Evolutionary conservation across 2,329 filamentous ascomycete species (phyloP).

Genomic region (Xenosphaeropsis pyriputrescens): DNA sequence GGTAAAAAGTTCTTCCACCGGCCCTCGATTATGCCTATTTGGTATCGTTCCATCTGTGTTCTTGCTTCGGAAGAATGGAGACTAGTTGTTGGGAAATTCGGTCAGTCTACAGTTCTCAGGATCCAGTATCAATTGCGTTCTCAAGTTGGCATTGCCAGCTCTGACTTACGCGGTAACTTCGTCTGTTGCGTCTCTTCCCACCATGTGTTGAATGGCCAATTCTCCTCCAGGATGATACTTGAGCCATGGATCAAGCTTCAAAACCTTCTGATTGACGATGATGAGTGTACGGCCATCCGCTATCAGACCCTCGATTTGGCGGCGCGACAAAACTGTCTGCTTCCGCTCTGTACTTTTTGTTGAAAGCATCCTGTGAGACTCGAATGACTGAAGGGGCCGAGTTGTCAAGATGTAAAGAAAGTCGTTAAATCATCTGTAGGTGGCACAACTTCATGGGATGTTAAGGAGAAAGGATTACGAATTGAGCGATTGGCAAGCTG

Average conservation of each 20-base stretch:
- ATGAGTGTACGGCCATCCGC: slow-evolving; percentile 67
- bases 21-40: slow-evolving; percentile 70
- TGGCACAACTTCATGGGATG: too few relatives aligned
- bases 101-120: too few relatives aligned
- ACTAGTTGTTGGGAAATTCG: slow-evolving; percentile 25
- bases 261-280: slow-evolving; percentile 65
- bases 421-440: too few relatives aligned
- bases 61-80: slow-evolving; percentile 71
- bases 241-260: slow-evolving; percentile 82
- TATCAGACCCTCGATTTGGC: slow-evolving; percentile 68
- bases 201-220: slow-evolving; percentile 84
- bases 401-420: too few relatives aligned
- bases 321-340: slow-evolving; percentile 33
- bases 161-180: slow-evolving; percentile 71
- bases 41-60: slow-evolving; percentile 63
- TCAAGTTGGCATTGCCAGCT: slow-evolving; percentile 1
- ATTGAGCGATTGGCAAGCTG: too few relatives aligned
- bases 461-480: too few relatives aligned
- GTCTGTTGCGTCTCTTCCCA: slow-evolving; percentile 86
- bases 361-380: not conserved
- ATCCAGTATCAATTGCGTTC: not conserved
- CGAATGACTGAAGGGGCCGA: too few relatives aligned
- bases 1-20: slow-evolving; percentile 79
- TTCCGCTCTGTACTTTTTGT: not conserved
- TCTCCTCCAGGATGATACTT: slow-evolving; percentile 85